Base-by-base conservation (phyloP, 1,139 yeast species). In the Blastobotrys buckinghamii region DNA sequence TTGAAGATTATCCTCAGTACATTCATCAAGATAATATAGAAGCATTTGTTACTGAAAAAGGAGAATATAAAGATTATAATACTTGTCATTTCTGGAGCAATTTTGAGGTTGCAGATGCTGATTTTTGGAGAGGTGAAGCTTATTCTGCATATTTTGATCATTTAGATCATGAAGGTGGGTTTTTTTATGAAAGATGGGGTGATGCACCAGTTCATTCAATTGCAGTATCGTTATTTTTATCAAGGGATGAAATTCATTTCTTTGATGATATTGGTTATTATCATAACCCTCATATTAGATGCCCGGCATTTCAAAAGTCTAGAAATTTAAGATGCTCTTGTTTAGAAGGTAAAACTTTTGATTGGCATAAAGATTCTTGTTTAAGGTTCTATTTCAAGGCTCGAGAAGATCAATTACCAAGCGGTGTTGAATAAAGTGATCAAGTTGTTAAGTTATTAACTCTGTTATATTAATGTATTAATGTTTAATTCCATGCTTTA, bases 51-150 rank as follows among this genome's bases (percentile, higher is more conserved):
- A 53, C 64, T 73, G 51, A 65, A 79, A 57, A 73, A 72, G 32
- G 56, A 65, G 38, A 60, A 59, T 6, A 88, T 0, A 71, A 77
- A 20, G 89, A 90, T 1, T 86, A 84, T 66, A 84, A 92, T 12
- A 81, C 90, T 0, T 86, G 95, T 60, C 95, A 86, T 64, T 86
- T 84, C 65, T 86, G 95, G 95, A 78, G 89, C 38, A 86, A 86
- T 65, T 86, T 86, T 59, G 95, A 86, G 62, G 53, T 86, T 50
- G 94, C 81, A 19, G 85, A 86, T 59, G 79, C 86, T 84, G 89
- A 86, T 56, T 87, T 86, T 59, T 85, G 74, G 69, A 69, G 95
- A 39, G 66, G 75, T 16, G 81, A 82, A 52, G 79, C 87, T 0
- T 86, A 86, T 62, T 67, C 71, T 39, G 69, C 71, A 19, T 87